Base-by-base conservation (phyloP, 768 basidiomycete genomes). In the Trametes cinnabarina region DNA sequence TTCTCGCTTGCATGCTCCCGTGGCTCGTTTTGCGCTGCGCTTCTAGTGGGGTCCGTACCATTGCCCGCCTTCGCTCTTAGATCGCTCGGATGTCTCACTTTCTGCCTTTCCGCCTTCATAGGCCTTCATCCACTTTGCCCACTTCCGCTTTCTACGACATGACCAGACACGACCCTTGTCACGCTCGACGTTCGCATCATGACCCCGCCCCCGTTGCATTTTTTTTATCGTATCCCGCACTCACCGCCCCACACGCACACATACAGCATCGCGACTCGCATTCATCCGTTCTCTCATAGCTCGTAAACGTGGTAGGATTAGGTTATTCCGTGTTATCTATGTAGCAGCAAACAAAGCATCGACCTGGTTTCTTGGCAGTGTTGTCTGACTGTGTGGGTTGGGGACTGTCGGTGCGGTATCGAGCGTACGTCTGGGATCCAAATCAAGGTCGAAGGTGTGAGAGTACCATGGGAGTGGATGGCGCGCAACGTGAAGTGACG, bases 291-390 rank as follows among this genome's bases (percentile, higher is more conserved):
- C 30, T 5, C 22, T 41, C n/a, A n/a, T 37, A 32, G 47, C 28
- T 46, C 9, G 47, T 30, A 32, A 47, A 20, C 15, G 56, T 57
- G 51, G 55, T 60, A 54, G 40, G 32, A 60, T 48, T 53, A 60
- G 52, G 40, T 51, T 61, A 61, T 56, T 61, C 46, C 28, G 60
- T 56, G 60, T 51, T 61, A 51, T 60, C 47, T 61, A 61, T 61
- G 60, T 61, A 61, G 60, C 60, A 61, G 51, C 59, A 60, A 32
- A 26, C 22, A 12, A n/a, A 5, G 14, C 42, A 41, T 39, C 48
- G 28, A 47, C 6, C 30, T 12, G 30, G 30, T 12, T 32, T 32
- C 30, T 32, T 32, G 12, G 30, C 30, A 7, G 30, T 12, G 30
- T 12, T 32, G 30, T 32, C 30, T 32, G 30, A 6, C n/a, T n/a